phyloP scores from a whole-genome alignment of 768 basidiomycete genomes.

The Trametes elegans region DNA sequence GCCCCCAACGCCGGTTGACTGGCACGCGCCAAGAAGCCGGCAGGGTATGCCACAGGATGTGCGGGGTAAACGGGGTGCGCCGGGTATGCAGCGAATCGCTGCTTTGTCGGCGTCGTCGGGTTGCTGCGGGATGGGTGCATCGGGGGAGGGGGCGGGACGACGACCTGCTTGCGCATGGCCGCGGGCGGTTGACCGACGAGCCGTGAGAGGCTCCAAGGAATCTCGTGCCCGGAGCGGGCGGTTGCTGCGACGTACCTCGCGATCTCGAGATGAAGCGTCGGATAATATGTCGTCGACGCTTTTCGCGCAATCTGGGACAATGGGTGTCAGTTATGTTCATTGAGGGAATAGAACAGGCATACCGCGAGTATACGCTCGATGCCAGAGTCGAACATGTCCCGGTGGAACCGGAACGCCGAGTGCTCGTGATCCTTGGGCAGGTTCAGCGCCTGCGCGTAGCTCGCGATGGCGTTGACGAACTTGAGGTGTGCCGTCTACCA shows the following conservation, averaged over 20 bases:
- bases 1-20: slow-evolving; percentile 1
- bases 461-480: slow-evolving; percentile 79
- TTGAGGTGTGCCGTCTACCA: slow-evolving; percentile 82
- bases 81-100: slow-evolving; percentile 7
- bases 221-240: slow-evolving; percentile 61
- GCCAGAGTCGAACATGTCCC: slow-evolving; percentile 87
- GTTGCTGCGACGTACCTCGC: slow-evolving; percentile 80
- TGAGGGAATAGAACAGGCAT: slow-evolving; percentile 27
- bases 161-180: slow-evolving; percentile 45
- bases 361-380: slow-evolving; percentile 90
- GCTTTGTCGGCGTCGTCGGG: slow-evolving; percentile 17
- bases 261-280: slow-evolving; percentile 90
- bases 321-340: not conserved
- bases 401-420: slow-evolving; percentile 81
- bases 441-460: slow-evolving; percentile 60
- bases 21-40: not conserved
- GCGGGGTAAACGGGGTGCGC: slow-evolving; percentile 4
- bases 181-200: slow-evolving; percentile 78
- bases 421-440: slow-evolving; percentile 66
- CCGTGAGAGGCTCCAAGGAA: slow-evolving; percentile 80
- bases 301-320: slow-evolving; percentile 80
- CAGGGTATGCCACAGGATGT: slow-evolving; percentile 6
- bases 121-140: slow-evolving; percentile 5
- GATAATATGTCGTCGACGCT: slow-evolving; percentile 93
- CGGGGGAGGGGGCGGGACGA: not conserved